Base-by-base conservation (phyloP, 257 asterid species). In the Solanum ahanhuiri region DNA sequence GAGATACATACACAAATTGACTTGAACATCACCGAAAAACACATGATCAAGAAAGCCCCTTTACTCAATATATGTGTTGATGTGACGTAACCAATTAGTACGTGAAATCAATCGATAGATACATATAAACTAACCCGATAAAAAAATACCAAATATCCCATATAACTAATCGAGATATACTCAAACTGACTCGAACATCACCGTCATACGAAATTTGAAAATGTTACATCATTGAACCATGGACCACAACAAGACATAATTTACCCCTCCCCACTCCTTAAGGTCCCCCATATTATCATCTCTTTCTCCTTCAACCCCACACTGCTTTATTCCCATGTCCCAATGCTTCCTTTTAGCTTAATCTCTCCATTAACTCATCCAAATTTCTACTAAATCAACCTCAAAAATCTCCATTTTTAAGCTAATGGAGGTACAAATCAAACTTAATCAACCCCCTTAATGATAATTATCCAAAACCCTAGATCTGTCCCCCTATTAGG, bases 381-480 rank as follows among this genome's bases (percentile, higher is more conserved):
- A 45, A 58, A 12, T 64, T 58, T 81, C 31, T 37, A 9, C 48
- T 57, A 41, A 57, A 2, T 7, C 48, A 51, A 39, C 86, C 58
- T 39, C 48, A 34, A 34, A 35, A 35, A 7, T 37, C 54, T 7
- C 34, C 70, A 60, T 39, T 83, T 35, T 60, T 35, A 60, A 12
- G 33, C 15, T n/a, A 54, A 83, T 83, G 86, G 72, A 57, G 64
- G 72, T 60, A n/a, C 23, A 34, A 2, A 20, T 83, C 41, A 12
- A 66, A 12, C 35, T 22, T 77, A 77, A 77, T 23, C 81, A 51
- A 7, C 43, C 37, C 39, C 69, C 85, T 28, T 45, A 30, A 37
- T 35, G 28, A 60, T 57, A 15, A 83, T 89, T 92, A 90, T 90
- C 88, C 89, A 92, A 96, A 94, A 93, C 98, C 96, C 98, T 93